Evolutionary conservation across 441 rosid genomes (phyloP).

Genomic region (Erodium chrysanthum): DNA sequence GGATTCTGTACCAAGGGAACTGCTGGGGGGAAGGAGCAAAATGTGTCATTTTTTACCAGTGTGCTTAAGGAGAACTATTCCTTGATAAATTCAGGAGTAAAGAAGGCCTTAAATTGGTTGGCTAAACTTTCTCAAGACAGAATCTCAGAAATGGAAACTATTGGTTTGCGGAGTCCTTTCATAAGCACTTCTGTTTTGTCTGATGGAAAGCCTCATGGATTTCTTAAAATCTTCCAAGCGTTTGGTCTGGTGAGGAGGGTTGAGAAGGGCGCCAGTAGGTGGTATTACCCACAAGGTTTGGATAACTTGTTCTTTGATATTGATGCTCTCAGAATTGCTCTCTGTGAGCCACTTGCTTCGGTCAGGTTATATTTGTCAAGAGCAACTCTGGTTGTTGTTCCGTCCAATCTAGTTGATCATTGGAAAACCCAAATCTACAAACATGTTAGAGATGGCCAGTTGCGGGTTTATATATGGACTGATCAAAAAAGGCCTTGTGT

Average conservation of each 20-base stretch:
- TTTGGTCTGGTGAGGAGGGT: constrained; percentile 65
- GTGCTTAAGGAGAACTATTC: constrained; percentile 60
- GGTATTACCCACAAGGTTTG: constrained; percentile 67
- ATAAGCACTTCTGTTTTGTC: constrained; percentile 31
- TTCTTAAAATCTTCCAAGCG: constrained; percentile 59
- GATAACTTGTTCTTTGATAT: constrained; percentile 76
- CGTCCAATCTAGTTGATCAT: constrained; percentile 74
- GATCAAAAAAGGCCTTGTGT: constrained; percentile 55
- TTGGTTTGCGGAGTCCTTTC: constrained; percentile 60
- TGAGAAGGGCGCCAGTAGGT: constrained; percentile 52
- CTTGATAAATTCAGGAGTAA: constrained; percentile 37
- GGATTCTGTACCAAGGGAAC: constrained; percentile 69
- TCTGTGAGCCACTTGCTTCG: constrained; percentile 62
- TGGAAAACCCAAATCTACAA: constrained; percentile 81
- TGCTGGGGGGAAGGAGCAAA: constrained; percentile 47
- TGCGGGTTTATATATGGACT: constrained; percentile 67
- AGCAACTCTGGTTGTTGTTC: constrained; percentile 84
- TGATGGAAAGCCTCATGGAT: constrained; percentile 32
- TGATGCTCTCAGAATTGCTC: constrained; percentile 72
- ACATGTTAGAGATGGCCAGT: constrained; percentile 69
- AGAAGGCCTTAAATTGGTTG: constrained; percentile 74
- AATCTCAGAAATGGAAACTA: constrained; percentile 76
- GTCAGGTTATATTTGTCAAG: constrained; percentile 74
- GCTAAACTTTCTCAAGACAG: constrained; percentile 53
- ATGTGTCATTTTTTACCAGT: constrained; percentile 58